These are phyloP conservation scores for Paramecium caudatum DNA, from an alignment of 73 alveolate species.

Conservation along the genomic window DNA sequence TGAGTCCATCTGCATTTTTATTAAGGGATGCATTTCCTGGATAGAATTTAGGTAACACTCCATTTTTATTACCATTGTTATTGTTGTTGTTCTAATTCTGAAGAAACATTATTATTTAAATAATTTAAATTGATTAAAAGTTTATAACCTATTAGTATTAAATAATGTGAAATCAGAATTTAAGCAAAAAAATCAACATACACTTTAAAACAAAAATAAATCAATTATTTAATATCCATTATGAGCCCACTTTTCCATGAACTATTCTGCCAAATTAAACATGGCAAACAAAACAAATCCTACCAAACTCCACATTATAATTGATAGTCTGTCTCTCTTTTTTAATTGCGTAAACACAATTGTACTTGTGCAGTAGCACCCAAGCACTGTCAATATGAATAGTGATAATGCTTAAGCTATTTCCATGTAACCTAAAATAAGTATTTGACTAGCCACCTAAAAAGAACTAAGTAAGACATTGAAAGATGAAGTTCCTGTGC, in stretches of 20 bases:
- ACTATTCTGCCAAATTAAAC: constrained; percentile 40
- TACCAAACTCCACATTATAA: constrained; percentile 49
- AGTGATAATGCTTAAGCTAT: neutral
- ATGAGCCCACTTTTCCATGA: constrained; percentile 30
- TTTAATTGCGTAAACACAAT: neutral
- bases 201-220: constrained; percentile 24
- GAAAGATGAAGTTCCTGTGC: neutral
- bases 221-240: constrained; percentile 22
- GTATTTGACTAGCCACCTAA: neutral
- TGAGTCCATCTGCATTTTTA: constrained; percentile 32
- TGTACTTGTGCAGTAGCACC: constrained; percentile 40
- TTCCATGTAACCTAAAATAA: neutral
- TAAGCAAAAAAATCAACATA: constrained; percentile 43
- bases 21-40: constrained; percentile 18
- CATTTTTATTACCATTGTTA: neutral
- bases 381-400: constrained; percentile 26
- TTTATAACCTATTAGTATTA: too few relatives aligned
- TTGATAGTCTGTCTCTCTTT: constrained; percentile 52
- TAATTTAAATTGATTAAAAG: constrained; percentile 21
- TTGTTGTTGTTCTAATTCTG: constrained; percentile 24
- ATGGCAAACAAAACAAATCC: constrained; percentile 46
- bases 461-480: constrained; percentile 27
- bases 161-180: too few relatives aligned
- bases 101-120: constrained; percentile 24
- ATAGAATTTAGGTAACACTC: constrained; percentile 7